Conservation (phyloP, 495 filamentous ascomycete genomes). For the Gamarada debralockiae region DNA sequence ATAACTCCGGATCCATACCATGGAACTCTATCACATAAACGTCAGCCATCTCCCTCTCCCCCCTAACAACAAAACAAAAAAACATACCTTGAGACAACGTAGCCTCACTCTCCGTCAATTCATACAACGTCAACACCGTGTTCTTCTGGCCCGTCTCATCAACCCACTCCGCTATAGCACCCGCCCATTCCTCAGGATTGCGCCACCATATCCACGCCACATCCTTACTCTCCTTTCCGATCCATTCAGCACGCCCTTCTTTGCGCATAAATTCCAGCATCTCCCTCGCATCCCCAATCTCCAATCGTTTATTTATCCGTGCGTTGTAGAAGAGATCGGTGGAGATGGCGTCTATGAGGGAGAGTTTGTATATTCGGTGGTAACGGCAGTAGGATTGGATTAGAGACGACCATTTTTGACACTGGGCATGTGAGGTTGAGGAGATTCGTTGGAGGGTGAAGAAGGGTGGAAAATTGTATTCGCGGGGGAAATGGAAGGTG, state of each 20-base stretch:
- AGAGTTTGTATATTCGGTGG: conserved; percentile 67
- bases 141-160: conserved; percentile 72
- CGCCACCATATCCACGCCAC: conserved; percentile 59
- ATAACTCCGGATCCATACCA: conserved; percentile 77
- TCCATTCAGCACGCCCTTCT: conserved; percentile 68
- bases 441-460: conserved; percentile 77
- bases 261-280: conserved; percentile 71
- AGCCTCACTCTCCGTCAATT: conserved; percentile 64
- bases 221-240: conserved; percentile 28
- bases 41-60: conserved; percentile 1
- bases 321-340: conserved; percentile 51
- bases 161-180: conserved; percentile 56
- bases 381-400: conserved; percentile 80
- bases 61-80: not conserved
- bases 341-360: conserved; percentile 55
- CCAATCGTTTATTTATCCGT: conserved; percentile 50
- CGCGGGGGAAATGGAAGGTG: conserved; percentile 37
- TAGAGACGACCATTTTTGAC: conserved; percentile 78
- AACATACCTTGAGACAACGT: conserved; percentile 52
- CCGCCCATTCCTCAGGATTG: conserved; percentile 72
- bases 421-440: conserved; percentile 70
- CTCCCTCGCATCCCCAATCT: conserved; percentile 55
- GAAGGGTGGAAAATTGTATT: conserved; percentile 69
- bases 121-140: conserved; percentile 72
- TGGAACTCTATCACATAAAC: conserved; percentile 63